Evolutionary conservation across 2,329 filamentous ascomycete species (phyloP), one percentile per base, ranked within the genome.

Genomic region (Falciphora oryzae): DNA sequence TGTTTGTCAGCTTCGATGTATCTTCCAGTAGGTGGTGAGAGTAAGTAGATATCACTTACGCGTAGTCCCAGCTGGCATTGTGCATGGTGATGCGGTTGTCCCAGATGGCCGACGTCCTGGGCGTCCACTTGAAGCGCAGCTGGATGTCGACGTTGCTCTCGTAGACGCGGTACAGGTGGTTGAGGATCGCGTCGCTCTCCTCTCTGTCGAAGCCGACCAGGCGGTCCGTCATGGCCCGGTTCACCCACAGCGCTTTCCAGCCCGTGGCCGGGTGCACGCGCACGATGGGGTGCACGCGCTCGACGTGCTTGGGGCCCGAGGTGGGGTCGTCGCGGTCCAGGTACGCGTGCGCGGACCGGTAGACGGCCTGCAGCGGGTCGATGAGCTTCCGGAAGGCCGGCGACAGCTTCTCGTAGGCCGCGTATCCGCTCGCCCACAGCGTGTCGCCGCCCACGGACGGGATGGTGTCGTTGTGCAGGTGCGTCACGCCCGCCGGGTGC

Each of bases 51-150:
- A n/a, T 18, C 2, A 53, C 44, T 53, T 13, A 53, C 44, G 61
- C 87, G 70, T 91, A 91, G 68, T 92, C 88, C 87, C 88, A 92
- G 69, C 84, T 88, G 0, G 88, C 89, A 67, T 90, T 91, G 69
- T 92, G 88, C 53, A 91, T 91, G 0, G 89, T 90, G 65, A 90
- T 88, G 56, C 86, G 79, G 69, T 91, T 91, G 70, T 91, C 89
- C 89, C 89, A 91, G 4, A 91, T 75, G 0, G 86, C 89, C 63
- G 84, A 88, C 0, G 88, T 89, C 31, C 81, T 75, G 0, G 86
- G 84, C 0, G 85, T 89, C 89, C 89, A 92, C 70, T 82, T 85
- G 77, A 90, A 91, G 0, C 89, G 81, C 7, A 90, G 80, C 73
- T 92, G 89, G 63, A 91, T 91, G 70, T 92, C 89, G 4, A 88